A percentile compares a stretch with the other conserved stretches of the same genome.
These are phyloP conservation scores for Thelonectria olida DNA, from an alignment of 2,329 filamentous ascomycete genomes.

Conservation along the genomic window DNA sequence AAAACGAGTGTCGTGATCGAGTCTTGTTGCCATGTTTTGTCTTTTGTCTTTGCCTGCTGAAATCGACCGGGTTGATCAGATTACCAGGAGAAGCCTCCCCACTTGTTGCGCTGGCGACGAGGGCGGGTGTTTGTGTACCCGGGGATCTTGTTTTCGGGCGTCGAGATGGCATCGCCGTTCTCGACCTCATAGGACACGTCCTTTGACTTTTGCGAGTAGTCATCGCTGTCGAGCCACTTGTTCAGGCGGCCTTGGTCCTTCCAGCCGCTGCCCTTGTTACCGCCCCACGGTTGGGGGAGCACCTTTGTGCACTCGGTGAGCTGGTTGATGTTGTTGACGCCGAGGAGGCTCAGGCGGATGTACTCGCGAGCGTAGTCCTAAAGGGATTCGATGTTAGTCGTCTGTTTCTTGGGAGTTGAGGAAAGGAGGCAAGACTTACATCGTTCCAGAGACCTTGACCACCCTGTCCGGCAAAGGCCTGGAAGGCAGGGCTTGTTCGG, in stretches of 20 bases:
- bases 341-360: constrained; percentile 62
- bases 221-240: constrained; percentile 41
- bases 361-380: constrained; percentile 63
- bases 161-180: constrained; percentile 35
- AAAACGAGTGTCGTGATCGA: neutral
- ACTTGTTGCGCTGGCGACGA: constrained; percentile 17
- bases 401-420: rapidly evolving
- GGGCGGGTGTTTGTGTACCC: constrained; percentile 25
- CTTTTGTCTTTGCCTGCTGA: neutral
- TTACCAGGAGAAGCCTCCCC: constrained; percentile 18
- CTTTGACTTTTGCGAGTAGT: constrained; percentile 39
- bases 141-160: constrained; percentile 36
- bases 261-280: constrained; percentile 20
- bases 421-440: constrained; percentile 39
- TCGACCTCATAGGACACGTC: constrained; percentile 34
- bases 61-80: neutral
- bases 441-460: constrained; percentile 53
- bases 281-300: constrained; percentile 47
- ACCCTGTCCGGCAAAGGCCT: constrained; percentile 45
- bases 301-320: constrained; percentile 65
- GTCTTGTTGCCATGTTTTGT: neutral
- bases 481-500: constrained; percentile 48
- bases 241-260: constrained; percentile 32
- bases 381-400: constrained; percentile 6
- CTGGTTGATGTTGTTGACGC: constrained; percentile 65